Percentiles rank a stretch among this genome's conserved stretches.
Conservation (phyloP, 495 filamentous ascomycete genomes). For the Cercophora samala region DNA sequence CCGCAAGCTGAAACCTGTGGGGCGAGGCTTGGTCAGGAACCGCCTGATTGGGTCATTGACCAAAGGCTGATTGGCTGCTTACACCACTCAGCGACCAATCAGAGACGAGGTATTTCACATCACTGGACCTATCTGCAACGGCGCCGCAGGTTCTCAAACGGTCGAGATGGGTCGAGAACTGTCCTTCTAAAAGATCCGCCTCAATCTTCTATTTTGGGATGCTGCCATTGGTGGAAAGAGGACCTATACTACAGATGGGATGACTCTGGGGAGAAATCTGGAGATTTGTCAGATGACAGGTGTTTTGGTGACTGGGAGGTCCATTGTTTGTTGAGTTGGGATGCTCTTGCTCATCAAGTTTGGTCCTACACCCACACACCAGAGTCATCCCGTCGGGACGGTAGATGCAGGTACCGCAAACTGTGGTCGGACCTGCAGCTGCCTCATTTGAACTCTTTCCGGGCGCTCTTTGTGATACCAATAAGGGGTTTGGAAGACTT, state of each 20-base stretch:
- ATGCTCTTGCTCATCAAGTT: neutral
- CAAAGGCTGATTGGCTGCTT: conserved; percentile 20
- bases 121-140: neutral
- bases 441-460: neutral
- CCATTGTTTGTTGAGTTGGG: neutral
- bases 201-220: neutral
- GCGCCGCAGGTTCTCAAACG: neutral
- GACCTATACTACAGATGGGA: neutral
- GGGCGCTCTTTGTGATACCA: neutral
- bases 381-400: neutral
- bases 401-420: neutral
- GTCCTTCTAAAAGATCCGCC: neutral
- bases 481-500: neutral
- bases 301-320: neutral
- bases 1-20: conserved; percentile 8
- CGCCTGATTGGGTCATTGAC: conserved; percentile 23
- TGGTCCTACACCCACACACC: neutral
- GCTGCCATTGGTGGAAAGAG: neutral
- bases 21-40: conserved; percentile 4
- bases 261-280: neutral
- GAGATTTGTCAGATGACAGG: neutral
- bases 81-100: conserved; percentile 17
- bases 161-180: neutral
- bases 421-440: neutral
- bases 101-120: conserved; percentile 30